Percentiles rank a stretch among this genome's conserved stretches.
Evolutionary conservation across 345 rosid species (phyloP).

Genomic region (Corymbia maculata): DNA sequence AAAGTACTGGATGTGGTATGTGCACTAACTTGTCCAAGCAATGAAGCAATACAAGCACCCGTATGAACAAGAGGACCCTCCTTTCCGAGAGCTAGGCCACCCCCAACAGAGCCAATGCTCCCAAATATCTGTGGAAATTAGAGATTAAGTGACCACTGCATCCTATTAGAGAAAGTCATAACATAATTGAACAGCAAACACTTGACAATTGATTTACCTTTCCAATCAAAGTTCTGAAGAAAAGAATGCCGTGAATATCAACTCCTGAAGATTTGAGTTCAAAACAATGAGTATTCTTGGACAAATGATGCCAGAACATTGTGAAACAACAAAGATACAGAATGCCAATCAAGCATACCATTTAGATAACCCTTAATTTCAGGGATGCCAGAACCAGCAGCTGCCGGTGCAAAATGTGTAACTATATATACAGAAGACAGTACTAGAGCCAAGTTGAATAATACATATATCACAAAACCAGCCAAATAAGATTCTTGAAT

Average conservation of each 20-base stretch:
- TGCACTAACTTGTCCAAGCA: constrained; percentile 83
- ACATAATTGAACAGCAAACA: not conserved
- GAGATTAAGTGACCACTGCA: not conserved
- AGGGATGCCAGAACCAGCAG: constrained; percentile 99
- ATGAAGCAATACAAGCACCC: constrained; percentile 98
- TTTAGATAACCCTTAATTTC: constrained; percentile 97
- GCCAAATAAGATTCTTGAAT: constrained; percentile 84
- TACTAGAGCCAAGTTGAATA: constrained; percentile 76
- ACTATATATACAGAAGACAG: constrained; percentile 83
- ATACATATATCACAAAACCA: constrained; percentile 66
- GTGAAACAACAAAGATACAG: not conserved
- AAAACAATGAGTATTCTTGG: not conserved
- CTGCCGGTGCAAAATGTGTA: constrained; percentile 94
- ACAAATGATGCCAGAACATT: not conserved
- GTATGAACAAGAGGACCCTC: constrained; percentile 97
- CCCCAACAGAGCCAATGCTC: constrained; percentile 97
- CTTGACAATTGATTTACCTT: constrained; percentile 38
- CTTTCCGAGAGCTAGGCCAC: constrained; percentile 96
- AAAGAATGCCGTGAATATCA: constrained; percentile 84
- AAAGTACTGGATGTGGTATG: not conserved
- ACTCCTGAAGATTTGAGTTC: constrained; percentile 37
- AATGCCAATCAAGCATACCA: constrained; percentile 29
- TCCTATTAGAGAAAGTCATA: not conserved
- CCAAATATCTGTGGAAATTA: constrained; percentile 66
- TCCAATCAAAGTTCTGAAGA: constrained; percentile 92